A percentile compares a stretch with the other conserved stretches of the same genome.
Conservation (phyloP, 306 rosid species). For the Prinsepia uniflora region DNA sequence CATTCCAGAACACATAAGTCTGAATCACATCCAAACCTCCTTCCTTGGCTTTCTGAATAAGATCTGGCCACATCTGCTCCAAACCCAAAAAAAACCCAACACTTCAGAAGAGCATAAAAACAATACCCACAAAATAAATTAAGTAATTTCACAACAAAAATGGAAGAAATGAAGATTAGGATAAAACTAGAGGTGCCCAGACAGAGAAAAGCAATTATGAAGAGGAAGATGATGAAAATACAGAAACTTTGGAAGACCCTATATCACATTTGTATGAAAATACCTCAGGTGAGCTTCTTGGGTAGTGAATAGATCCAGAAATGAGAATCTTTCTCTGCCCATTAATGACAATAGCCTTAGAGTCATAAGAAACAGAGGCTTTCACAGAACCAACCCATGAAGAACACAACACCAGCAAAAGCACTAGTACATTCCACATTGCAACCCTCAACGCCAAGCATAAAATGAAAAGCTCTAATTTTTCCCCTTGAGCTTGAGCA, state of each 20-base stretch:
- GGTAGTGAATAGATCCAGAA: slow-evolving; percentile 98
- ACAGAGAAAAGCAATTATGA: slow-evolving; percentile 17
- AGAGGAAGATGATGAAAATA: slow-evolving; percentile 5
- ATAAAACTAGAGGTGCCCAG: slow-evolving; percentile 31
- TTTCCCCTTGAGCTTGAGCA: slow-evolving; percentile 9
- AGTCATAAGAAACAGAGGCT: slow-evolving; percentile 88
- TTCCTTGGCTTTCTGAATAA: slow-evolving; percentile 91
- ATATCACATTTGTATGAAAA: slow-evolving; percentile 41
- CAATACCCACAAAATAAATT: neutral
- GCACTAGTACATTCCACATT: slow-evolving; percentile 58
- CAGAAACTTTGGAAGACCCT: slow-evolving; percentile 7
- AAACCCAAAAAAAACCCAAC: slow-evolving; percentile 16
- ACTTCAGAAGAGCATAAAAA: neutral
- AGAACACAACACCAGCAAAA: slow-evolving; percentile 24
- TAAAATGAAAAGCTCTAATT: too few species aligned
- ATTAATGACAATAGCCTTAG: slow-evolving; percentile 73
- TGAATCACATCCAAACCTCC: slow-evolving; percentile 98
- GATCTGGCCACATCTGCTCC: slow-evolving; percentile 99
- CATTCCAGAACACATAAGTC: slow-evolving; percentile 99
- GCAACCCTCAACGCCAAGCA: slow-evolving; percentile 56
- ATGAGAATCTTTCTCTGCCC: slow-evolving; percentile 85
- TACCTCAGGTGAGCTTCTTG: slow-evolving; percentile 98
- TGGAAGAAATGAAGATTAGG: neutral
- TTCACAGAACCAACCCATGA: slow-evolving; percentile 37
- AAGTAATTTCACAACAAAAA: neutral